Percentiles rank a stretch among this genome's conserved stretches.
These are phyloP conservation scores for Alopecurus myosuroides DNA, from an alignment of 176 grass and related monocot genomes.

Conservation along the genomic window DNA sequence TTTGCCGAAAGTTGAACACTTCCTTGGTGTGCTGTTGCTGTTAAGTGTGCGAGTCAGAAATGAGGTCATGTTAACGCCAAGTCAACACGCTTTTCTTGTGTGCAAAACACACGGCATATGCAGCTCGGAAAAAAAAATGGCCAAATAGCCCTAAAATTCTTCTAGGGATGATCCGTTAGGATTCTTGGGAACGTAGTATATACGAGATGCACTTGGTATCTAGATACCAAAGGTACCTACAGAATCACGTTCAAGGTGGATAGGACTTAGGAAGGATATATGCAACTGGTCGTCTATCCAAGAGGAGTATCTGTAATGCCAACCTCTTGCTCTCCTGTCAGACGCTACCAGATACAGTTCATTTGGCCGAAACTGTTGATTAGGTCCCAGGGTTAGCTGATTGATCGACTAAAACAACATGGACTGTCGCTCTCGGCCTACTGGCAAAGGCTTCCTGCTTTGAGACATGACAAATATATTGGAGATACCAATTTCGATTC, in stretches of 20 bases:
- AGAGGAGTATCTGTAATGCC: neutral
- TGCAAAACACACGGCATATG: neutral
- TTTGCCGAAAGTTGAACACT: neutral
- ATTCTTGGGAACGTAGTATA: constrained; percentile 4
- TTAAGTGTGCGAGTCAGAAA: neutral
- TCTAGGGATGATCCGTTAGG: neutral
- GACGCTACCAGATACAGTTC: neutral
- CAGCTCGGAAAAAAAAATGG: neutral
- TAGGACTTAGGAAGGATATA: neutral
- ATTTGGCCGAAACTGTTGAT: neutral
- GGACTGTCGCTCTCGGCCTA: neutral
- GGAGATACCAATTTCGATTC: constrained; percentile 10
- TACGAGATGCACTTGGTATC: neutral
- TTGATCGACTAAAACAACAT: neutral
- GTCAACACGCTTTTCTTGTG: neutral
- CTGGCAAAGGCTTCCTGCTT: neutral
- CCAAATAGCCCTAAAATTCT: neutral
- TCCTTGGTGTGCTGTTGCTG: neutral
- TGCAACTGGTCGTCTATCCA: neutral
- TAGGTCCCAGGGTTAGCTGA: neutral
- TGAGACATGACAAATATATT: neutral
- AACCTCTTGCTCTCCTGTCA: neutral
- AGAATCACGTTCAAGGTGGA: neutral
- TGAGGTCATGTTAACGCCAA: neutral
- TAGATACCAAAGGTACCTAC: neutral